Evolutionary conservation across 192 early-diverging fungal species (phyloP).

Genomic region (Gonapodya prolifera): DNA sequence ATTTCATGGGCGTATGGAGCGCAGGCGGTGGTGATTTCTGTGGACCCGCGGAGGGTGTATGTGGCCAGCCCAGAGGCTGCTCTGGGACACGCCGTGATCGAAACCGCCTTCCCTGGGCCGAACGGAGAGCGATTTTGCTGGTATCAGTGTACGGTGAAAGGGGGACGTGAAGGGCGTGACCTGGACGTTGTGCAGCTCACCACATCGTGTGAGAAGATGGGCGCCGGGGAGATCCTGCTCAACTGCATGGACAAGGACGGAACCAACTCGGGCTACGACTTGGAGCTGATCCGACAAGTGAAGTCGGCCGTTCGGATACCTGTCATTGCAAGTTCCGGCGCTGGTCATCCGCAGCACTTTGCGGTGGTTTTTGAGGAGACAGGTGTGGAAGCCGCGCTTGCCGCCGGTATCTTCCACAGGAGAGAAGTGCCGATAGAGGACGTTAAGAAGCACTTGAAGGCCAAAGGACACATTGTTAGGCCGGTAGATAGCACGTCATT

Average conservation of each 20-base stretch:
- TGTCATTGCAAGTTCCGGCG: constrained; percentile 95
- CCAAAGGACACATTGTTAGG: constrained; percentile 39
- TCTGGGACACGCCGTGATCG: constrained; percentile 60
- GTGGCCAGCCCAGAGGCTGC: constrained; percentile 63
- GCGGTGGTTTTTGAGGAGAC: constrained; percentile 71
- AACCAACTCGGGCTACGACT: constrained; percentile 92
- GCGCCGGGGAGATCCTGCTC: constrained; percentile 92
- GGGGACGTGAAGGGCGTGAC: constrained; percentile 90
- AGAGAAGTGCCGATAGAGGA: constrained; percentile 76
- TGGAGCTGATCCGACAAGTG: constrained; percentile 67
- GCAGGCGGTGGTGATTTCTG: constrained; percentile 97
- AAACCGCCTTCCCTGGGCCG: constrained; percentile 65
- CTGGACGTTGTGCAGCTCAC: constrained; percentile 87
- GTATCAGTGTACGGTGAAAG: constrained; percentile 99
- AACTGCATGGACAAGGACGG: constrained; percentile 99
- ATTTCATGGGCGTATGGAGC: constrained; percentile 90
- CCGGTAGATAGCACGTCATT: background rate
- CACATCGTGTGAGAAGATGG: constrained; percentile 71
- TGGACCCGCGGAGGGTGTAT: constrained; percentile 92
- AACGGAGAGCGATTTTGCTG: constrained; percentile 88
- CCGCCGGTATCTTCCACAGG: constrained; percentile 97
- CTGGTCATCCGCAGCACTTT: constrained; percentile 80
- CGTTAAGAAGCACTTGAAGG: constrained; percentile 64
- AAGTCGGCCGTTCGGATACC: constrained; percentile 77
- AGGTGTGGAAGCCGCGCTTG: constrained; percentile 87